Evolutionary conservation across 73 alveolate species (phyloP).

Genomic region (Paramecium sonneborni): DNA sequence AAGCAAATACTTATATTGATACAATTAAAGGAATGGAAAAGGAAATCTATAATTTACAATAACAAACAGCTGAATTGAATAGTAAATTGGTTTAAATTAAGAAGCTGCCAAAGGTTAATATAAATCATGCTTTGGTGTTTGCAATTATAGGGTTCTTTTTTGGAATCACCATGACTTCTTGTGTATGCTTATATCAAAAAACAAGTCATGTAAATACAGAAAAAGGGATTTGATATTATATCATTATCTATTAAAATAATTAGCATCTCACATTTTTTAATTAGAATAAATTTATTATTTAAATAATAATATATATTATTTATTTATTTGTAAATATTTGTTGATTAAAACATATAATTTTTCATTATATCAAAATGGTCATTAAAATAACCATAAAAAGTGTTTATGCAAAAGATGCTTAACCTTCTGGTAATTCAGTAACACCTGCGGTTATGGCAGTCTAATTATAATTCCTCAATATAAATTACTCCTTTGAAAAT

Average conservation of each 20-base stretch:
- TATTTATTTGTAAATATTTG: not conserved
- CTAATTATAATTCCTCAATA: not conserved
- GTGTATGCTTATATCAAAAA: not conserved
- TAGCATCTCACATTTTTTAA: not conserved
- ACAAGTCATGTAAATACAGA: not conserved
- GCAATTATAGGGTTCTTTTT: not conserved
- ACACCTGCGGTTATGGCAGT: not conserved
- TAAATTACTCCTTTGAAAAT: constrained; percentile 26
- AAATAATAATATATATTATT: too few species aligned
- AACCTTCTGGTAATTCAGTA: not conserved
- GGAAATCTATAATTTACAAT: not conserved
- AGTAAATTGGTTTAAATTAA: not conserved
- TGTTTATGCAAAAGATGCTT: not conserved
- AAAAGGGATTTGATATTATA: not conserved
- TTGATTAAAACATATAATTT: not conserved
- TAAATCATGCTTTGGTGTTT: constrained; percentile 38
- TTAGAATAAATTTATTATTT: not conserved
- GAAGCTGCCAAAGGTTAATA: not conserved
- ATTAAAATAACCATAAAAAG: not conserved
- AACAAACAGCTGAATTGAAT: not conserved
- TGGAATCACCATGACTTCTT: not conserved
- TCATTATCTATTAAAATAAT: not conserved
- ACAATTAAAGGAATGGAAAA: not conserved
- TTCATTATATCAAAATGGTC: not conserved
- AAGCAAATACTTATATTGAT: not conserved